Percentiles rank a stretch among this genome's conserved stretches.
These are phyloP conservation scores for Penicillium sp. DNA, from an alignment of 2,329 filamentous ascomycete genomes.

Conservation along the genomic window DNA sequence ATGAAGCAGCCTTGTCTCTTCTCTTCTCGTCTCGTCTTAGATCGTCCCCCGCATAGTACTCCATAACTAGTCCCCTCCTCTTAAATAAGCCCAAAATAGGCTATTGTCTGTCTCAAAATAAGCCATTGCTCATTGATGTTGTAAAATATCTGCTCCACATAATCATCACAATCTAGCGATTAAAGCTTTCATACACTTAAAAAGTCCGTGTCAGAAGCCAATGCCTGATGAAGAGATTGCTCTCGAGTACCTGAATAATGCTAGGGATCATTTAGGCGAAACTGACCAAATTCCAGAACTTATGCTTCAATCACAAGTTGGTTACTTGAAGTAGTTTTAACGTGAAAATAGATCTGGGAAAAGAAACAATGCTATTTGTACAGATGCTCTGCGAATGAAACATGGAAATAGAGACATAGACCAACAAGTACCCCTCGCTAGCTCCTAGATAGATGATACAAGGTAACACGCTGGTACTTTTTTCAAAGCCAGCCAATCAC, in stretches of 20 bases:
- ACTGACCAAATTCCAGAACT: not conserved
- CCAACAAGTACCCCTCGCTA: conserved; percentile 12
- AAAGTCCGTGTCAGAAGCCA: not conserved
- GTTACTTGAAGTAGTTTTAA: not conserved
- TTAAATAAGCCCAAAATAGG: not conserved
- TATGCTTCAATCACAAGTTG: not conserved
- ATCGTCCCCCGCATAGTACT: not conserved
- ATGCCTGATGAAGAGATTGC: not conserved
- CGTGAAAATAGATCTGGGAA: not conserved
- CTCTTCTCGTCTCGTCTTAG: not conserved
- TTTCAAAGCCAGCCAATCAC: conserved; percentile 7
- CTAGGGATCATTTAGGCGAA: not conserved
- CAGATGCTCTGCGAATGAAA: conserved; percentile 15
- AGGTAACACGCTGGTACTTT: conserved; percentile 15
- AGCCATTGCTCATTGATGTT: not conserved
- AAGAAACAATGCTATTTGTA: conserved; percentile 26
- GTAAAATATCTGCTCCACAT: not conserved
- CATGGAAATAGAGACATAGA: conserved; percentile 3
- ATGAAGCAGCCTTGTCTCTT: not conserved
- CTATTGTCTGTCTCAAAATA: not conserved
- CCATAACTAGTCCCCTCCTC: not conserved
- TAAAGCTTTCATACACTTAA: not conserved
- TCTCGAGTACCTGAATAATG: not conserved
- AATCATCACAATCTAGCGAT: not conserved
- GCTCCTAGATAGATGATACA: conserved; percentile 11